Percentiles rank a stretch among this genome's conserved stretches.
Evolutionary conservation across 139 green algal species (phyloP).

Genomic region (Chlorella sp.): DNA sequence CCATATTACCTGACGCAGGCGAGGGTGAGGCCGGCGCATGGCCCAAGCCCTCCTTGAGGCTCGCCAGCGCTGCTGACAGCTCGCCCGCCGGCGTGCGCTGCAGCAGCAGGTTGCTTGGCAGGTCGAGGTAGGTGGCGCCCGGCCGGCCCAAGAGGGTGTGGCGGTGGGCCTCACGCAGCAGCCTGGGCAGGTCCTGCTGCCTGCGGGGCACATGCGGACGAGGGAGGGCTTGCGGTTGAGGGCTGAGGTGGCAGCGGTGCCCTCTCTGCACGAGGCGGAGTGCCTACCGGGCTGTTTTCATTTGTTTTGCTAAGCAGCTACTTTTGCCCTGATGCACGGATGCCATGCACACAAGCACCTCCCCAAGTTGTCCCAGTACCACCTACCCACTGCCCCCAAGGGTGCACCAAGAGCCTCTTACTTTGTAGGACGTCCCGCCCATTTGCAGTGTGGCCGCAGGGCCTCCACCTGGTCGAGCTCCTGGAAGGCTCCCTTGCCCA

Average conservation of each 20-base stretch:
- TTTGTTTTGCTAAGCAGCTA: too few relatives aligned
- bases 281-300: too few relatives aligned
- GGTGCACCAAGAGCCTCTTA: constrained; percentile 31
- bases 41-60: too few relatives aligned
- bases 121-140: constrained; percentile 65
- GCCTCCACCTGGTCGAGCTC: constrained; percentile 70
- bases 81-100: too few relatives aligned
- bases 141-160: constrained; percentile 46
- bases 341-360: too few relatives aligned
- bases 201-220: neutral
- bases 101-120: constrained; percentile 68
- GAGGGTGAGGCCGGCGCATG: neutral
- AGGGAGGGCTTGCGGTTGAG: too few relatives aligned
- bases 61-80: too few relatives aligned
- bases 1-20: too few relatives aligned
- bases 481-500: constrained; percentile 79
- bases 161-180: constrained; percentile 34
- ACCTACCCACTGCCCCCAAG: neutral
- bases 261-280: too few relatives aligned
- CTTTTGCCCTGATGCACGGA: too few relatives aligned
- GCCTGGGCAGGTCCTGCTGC: neutral
- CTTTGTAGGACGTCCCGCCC: constrained; percentile 6
- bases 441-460: constrained; percentile 9
- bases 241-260: too few relatives aligned
- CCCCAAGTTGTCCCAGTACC: too few relatives aligned